phyloP scores from a whole-genome alignment of 1,284 basidiomycete species.

The Malassezia pachydermatis region DNA sequence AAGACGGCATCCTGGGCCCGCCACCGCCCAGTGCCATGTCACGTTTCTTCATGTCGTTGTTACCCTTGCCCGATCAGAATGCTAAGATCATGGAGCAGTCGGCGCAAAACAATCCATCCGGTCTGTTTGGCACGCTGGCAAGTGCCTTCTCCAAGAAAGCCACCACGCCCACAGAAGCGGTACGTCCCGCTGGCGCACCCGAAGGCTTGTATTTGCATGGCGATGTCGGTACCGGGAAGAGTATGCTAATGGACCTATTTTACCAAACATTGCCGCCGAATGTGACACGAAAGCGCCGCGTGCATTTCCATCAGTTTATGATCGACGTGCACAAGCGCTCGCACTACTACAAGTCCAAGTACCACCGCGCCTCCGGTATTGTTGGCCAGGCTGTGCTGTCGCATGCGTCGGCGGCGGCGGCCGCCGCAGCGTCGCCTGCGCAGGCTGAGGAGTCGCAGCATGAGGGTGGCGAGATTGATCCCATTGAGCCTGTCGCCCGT shows the following conservation, averaged over 20 bases:
- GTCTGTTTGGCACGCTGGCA: constrained; percentile 14
- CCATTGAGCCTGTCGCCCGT: constrained; percentile 75
- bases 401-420: constrained; percentile 10
- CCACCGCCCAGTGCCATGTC: not conserved
- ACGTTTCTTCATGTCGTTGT: not conserved
- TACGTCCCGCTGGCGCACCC: constrained; percentile 56
- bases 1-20: constrained; percentile 19
- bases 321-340: constrained; percentile 91
- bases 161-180: constrained; percentile 11
- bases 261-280: constrained; percentile 70
- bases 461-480: constrained; percentile 56
- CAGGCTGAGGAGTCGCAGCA: constrained; percentile 1
- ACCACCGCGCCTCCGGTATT: constrained; percentile 41
- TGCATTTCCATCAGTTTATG: constrained; percentile 88
- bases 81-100: constrained; percentile 1
- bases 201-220: constrained; percentile 93
- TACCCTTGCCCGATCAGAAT: constrained; percentile 9
- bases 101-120: constrained; percentile 1
- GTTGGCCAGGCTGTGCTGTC: constrained; percentile 32
- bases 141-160: not conserved
- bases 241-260: constrained; percentile 99
- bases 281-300: constrained; percentile 66
- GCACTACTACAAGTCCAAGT: constrained; percentile 55
- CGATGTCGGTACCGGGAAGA: constrained; percentile 79
- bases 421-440: constrained; percentile 2